Conservation (phyloP, 73 alveolate genomes). For the Tetrahymena malaccensis region DNA sequence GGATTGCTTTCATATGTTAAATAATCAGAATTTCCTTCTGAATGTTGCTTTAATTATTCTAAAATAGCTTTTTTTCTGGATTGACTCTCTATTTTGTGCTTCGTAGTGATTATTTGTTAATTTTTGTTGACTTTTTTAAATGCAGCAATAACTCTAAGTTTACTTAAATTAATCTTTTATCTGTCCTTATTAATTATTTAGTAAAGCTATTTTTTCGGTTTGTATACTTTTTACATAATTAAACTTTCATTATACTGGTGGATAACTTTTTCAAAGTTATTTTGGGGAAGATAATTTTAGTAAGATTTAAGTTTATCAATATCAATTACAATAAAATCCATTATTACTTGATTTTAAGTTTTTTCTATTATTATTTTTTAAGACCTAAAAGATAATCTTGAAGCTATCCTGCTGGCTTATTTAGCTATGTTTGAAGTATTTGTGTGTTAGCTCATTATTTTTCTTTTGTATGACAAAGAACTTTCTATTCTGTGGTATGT, state of each 20-base stretch:
- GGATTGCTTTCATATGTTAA: neutral
- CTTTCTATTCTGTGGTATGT: neutral
- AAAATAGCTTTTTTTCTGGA: neutral
- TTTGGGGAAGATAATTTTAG: neutral
- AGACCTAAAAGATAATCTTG: neutral
- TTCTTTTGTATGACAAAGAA: neutral
- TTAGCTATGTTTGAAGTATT: neutral
- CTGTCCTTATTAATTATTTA: neutral
- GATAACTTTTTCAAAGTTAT: neutral
- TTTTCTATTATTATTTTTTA: neutral
- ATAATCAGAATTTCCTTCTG: neutral
- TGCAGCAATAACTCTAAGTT: neutral
- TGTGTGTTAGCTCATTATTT: neutral
- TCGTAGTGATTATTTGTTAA: neutral
- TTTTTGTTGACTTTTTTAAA: neutral
- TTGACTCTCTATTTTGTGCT: neutral
- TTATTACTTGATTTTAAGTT: neutral
- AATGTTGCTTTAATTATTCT: neutral
- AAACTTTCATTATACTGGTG: neutral
- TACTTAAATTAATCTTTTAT: neutral
- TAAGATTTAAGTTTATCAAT: neutral
- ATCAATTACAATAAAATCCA: neutral
- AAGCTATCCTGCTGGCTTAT: neutral
- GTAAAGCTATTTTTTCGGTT: neutral
- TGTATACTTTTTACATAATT: neutral